Conservation (phyloP, 148 eudicot species). For the Silene conica region DNA sequence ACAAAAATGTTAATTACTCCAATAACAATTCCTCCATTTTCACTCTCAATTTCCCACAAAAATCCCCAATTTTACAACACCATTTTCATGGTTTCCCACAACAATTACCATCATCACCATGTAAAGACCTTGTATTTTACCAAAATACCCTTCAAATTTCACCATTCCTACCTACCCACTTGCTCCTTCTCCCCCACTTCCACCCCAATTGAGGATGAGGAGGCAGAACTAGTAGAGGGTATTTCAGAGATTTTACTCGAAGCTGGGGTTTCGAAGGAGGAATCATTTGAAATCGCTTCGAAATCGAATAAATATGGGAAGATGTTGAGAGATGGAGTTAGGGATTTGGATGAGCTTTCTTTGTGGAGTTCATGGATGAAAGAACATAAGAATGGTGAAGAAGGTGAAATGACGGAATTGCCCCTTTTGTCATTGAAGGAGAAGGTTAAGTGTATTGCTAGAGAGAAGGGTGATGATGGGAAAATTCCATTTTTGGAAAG, state of each 20-base stretch:
- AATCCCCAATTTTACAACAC: neutral
- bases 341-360: conserved; percentile 51
- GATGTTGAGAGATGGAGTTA: conserved; percentile 56
- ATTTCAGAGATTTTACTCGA: conserved; percentile 41
- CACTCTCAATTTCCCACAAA: neutral
- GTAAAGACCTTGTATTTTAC: conserved; percentile 13
- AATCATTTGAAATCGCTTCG: conserved; percentile 34
- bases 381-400: neutral
- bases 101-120: neutral
- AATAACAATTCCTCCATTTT: neutral
- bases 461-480: conserved; percentile 64
- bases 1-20: conserved; percentile 23
- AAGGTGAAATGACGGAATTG: neutral
- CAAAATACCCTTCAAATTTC: neutral
- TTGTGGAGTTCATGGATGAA: conserved; percentile 42
- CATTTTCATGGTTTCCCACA: conserved; percentile 2
- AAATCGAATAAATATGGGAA: conserved; percentile 46
- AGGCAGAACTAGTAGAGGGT: conserved; percentile 22
- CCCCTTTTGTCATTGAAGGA: conserved; percentile 34
- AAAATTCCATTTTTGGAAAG: conserved; percentile 78
- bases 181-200: conserved; percentile 1
- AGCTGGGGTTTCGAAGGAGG: conserved; percentile 36
- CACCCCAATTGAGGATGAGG: conserved; percentile 1
- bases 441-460: conserved; percentile 52
- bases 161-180: neutral